Percentiles rank a stretch among this genome's conserved stretches.
Evolutionary conservation across 331 rosid genomes (phyloP).

Genomic region (Pyrus hybrid): DNA sequence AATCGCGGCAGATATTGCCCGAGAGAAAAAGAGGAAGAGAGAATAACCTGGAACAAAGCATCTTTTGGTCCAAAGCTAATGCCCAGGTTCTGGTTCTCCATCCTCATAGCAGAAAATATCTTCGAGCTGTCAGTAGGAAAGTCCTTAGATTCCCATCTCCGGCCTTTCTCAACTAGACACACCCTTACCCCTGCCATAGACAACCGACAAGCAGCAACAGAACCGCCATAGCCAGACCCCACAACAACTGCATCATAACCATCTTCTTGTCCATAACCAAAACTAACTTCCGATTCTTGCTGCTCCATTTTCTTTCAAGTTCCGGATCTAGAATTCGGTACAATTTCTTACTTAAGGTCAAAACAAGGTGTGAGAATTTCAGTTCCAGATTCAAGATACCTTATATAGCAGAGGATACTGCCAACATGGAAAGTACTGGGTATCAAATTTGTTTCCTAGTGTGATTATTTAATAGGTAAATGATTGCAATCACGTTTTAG

Average conservation of each 20-base stretch:
- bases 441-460: background rate
- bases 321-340: background rate
- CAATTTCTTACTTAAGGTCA: background rate
- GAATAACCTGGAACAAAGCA: constrained; percentile 26
- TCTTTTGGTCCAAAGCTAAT: constrained; percentile 32
- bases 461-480: background rate
- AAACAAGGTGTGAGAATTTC: background rate
- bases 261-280: constrained; percentile 12
- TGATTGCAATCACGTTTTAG: too few relatives aligned
- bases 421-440: background rate
- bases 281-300: background rate
- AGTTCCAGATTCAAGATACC: background rate
- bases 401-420: background rate
- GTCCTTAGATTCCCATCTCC: constrained; percentile 29
- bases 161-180: constrained; percentile 28
- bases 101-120: constrained; percentile 17
- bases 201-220: constrained; percentile 21
- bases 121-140: constrained; percentile 23
- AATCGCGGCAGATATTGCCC: background rate
- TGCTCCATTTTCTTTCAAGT: constrained; percentile 4
- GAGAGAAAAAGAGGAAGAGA: background rate
- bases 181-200: constrained; percentile 20
- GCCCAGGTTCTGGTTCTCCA: constrained; percentile 20
- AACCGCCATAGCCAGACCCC: constrained; percentile 36
- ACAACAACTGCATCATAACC: constrained; percentile 28